These are phyloP conservation scores for Rhynchosporium graminicola DNA, from an alignment of 2,329 filamentous ascomycete species.

Conservation along the genomic window DNA sequence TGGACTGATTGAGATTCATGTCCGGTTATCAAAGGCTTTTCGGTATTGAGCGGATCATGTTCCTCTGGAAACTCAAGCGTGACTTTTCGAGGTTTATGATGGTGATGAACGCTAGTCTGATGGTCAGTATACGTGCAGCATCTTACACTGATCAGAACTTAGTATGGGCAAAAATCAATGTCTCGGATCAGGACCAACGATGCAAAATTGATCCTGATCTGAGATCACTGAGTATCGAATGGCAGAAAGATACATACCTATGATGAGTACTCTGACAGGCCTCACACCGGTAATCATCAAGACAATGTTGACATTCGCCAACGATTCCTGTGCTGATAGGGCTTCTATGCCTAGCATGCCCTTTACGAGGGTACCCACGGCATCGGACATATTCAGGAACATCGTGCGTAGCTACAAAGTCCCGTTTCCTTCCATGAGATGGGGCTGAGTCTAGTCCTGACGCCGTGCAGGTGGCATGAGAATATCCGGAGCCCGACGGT, in stretches of 20 bases:
- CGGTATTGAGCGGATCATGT: background rate
- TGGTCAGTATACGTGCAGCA: slow-evolving; percentile 35
- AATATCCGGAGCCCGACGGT: background rate
- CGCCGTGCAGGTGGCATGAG: slow-evolving; percentile 4
- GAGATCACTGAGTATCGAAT: no score
- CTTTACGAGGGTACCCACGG: slow-evolving; percentile 35
- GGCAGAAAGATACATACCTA: no score
- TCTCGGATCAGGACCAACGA: no score
- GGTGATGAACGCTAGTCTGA: slow-evolving; percentile 29
- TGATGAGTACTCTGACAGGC: slow-evolving; percentile 35
- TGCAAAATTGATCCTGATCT: no score
- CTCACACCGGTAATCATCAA: slow-evolving; percentile 35
- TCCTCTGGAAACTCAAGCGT: background rate
- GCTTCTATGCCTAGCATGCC: slow-evolving; percentile 30
- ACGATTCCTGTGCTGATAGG: slow-evolving; percentile 29
- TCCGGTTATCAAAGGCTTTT: no score
- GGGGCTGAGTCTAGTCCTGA: slow-evolving; percentile 8
- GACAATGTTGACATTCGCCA: slow-evolving; percentile 38
- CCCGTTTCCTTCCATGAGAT: background rate
- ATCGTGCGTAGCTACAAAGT: background rate
- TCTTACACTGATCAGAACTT: slow-evolving; percentile 24
- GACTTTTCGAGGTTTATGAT: slow-evolving; percentile 24
- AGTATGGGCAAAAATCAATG: no score
- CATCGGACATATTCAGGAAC: slow-evolving; percentile 31
- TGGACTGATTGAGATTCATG: background rate